Base-by-base conservation (phyloP, 495 filamentous ascomycete species). In the Talaromyces proteolyticus region DNA sequence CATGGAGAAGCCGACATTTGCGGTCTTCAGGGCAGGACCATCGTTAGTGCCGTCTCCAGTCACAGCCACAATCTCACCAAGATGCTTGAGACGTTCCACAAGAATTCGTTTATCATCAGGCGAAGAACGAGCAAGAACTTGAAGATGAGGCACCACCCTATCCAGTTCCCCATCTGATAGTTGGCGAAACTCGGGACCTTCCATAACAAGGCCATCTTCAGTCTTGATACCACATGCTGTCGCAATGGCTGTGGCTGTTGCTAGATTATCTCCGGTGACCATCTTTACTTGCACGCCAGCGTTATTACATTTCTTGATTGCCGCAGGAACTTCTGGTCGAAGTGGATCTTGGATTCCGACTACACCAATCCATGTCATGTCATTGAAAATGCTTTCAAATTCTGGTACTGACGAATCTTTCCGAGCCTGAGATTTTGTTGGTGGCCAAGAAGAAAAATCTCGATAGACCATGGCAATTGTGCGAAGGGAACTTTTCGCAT, bases 1-100 rank as follows among this genome's bases (percentile, higher is more conserved):
- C 89, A 95, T 95, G 42, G 89, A 91, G 66, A 95, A 95, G 16
- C 89, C 89, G 40, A 95, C 86, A 62, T 95, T 89, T 20, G 89
- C 88, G 54, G 83, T 84, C 58, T 87, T 89, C 49, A 95, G 73
- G 41, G 89, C 89, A 10, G 89, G 89, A 1, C 88, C 89, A 63
- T 95, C 89, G 60, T 95, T 95, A 44, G 89, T 95, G 16, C 89
- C 89, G 59, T 95, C 89, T 39, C 89, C 89, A 6, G 89, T 95
- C 1, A 92, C 88, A 36, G 88, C 88, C 26, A 92, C 88, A n/a
- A 81, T 89, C 49, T 91, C 87, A 17, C 84, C 86, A 53, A 82
- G 75, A 17, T 82, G 69, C 66, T 89, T 89, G 34, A 92, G 78
- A 22, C 81, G 77, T 43, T 79, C 78, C 25, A 91, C 88, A 17